Conservation (phyloP, 257 asterid species). For the Oldenlandia corymbosa region DNA sequence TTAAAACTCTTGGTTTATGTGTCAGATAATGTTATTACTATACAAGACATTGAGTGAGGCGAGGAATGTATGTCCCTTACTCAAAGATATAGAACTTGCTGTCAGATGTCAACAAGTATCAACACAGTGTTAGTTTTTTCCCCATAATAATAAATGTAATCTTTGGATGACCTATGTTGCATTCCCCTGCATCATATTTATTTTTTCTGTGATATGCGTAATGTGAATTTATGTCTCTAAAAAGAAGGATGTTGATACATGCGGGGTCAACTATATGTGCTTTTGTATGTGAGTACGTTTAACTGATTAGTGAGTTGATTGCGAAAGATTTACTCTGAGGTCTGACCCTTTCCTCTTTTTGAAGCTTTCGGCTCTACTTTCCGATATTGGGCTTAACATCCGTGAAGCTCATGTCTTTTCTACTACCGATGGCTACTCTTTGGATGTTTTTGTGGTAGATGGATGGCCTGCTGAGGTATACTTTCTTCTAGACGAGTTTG, state of each 20-base stretch:
- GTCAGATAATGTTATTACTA: no score
- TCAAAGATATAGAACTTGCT: no score
- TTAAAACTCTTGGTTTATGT: no score
- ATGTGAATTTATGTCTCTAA: no score
- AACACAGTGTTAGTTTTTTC: no score
- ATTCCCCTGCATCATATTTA: no score
- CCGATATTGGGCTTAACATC: slow-evolving; percentile 88
- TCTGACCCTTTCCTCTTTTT: slow-evolving; percentile 17
- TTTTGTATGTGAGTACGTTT: not conserved
- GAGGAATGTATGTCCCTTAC: no score
- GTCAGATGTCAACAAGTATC: no score
- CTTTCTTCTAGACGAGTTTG: not conserved
- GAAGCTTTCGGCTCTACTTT: slow-evolving; percentile 96
- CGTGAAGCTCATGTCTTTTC: slow-evolving; percentile 99
- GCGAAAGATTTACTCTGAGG: not conserved
- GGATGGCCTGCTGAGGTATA: slow-evolving; percentile 93
- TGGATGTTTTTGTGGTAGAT: slow-evolving; percentile 91
- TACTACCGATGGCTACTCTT: slow-evolving; percentile 82
- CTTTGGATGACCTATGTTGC: no score
- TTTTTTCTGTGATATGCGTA: no score
- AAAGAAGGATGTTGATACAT: not conserved
- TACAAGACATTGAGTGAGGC: no score
- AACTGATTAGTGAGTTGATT: not conserved
- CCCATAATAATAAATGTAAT: no score
- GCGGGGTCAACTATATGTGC: not conserved